Base-by-base conservation (phyloP, 345 rosid species). In the Hibiscus mutabilis region DNA sequence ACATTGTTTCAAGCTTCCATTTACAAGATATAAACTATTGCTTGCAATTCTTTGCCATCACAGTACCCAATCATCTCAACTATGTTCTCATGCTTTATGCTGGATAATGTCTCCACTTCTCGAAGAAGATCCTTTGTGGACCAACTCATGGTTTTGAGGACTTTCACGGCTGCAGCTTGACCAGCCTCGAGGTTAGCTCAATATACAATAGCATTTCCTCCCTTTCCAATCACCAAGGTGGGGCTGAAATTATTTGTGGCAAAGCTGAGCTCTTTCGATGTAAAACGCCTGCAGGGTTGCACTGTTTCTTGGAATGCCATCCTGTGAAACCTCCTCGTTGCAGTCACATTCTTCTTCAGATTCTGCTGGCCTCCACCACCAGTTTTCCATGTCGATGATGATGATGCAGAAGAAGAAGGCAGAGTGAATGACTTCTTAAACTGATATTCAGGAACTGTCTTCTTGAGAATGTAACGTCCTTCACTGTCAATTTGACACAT, bases 61-160 rank as follows among this genome's bases (percentile, higher is more conserved):
- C 82, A 76, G 29, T 67, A 81, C 59, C 84, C 86, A 35, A 77
- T 67, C 21, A 83, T 75, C 73, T 40, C 72, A n/a, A 81, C 78
- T 29, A 81, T 70, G 49, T 83, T 81, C 46, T 77, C 75, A 33
- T 77, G 84, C 8, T 71, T 67, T 31, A 75, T 37, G 18, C 74
- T 19, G 3, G 76, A 76, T 27, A 83, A 69, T 40, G 75, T 68
- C 70, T 81, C 76, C 27, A 79, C 79, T 73, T 83, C 86, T 19
- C 64, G 68, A 53, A 77, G 74, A 74, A 81, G 72, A 37, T 81
- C 84, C 66, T 80, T 78, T 5, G 68, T 74, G n/a, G 79, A 70
- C 59, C 37, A 67, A 13, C 21, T 21, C 57, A 76, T 51, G 12
- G 21, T 47, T 73, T 83, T 70, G 25, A 81, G 75, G 64, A 83